These are phyloP conservation scores for Venturia oleaginea DNA, from an alignment of 2,329 filamentous ascomycete genomes.

Conservation along the genomic window DNA sequence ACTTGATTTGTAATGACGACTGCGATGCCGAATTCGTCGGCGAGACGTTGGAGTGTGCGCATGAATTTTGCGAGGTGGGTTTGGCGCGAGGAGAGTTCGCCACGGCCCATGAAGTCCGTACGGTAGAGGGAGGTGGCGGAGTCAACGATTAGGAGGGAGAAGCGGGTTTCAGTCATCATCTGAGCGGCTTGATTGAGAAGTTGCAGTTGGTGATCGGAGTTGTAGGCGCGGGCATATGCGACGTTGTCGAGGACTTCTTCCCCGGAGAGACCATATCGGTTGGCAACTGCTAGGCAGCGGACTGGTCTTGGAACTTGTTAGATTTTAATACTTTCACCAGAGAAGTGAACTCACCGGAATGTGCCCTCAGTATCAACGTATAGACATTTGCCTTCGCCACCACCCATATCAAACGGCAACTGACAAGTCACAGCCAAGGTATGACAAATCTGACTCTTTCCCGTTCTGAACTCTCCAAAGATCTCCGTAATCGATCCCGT, in stretches of 20 bases:
- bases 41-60: constrained; percentile 69
- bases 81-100: constrained; percentile 89
- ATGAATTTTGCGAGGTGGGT: constrained; percentile 83
- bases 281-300: constrained; percentile 80
- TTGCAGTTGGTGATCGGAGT: constrained; percentile 94
- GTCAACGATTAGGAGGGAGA: constrained; percentile 91
- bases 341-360: constrained; percentile 46
- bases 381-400: constrained; percentile 93
- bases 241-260: constrained; percentile 98
- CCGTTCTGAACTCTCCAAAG: constrained; percentile 95
- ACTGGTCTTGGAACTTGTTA: constrained; percentile 52
- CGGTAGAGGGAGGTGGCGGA: constrained; percentile 92
- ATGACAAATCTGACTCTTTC: constrained; percentile 97
- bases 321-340: not conserved
- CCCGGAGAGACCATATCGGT: constrained; percentile 86
- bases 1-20: constrained; percentile 99
- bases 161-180: constrained; percentile 99
- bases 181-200: constrained; percentile 88
- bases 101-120: constrained; percentile 93
- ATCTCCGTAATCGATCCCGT: constrained; percentile 97
- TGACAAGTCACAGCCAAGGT: constrained; percentile 98
- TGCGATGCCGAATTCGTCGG: constrained; percentile 82
- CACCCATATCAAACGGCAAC: constrained; percentile 96
- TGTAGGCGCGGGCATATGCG: constrained; percentile 95
- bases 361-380: constrained; percentile 99